These are phyloP conservation scores for Cladophialophora chaetospira DNA, from an alignment of 2,329 filamentous ascomycete genomes.

Conservation along the genomic window DNA sequence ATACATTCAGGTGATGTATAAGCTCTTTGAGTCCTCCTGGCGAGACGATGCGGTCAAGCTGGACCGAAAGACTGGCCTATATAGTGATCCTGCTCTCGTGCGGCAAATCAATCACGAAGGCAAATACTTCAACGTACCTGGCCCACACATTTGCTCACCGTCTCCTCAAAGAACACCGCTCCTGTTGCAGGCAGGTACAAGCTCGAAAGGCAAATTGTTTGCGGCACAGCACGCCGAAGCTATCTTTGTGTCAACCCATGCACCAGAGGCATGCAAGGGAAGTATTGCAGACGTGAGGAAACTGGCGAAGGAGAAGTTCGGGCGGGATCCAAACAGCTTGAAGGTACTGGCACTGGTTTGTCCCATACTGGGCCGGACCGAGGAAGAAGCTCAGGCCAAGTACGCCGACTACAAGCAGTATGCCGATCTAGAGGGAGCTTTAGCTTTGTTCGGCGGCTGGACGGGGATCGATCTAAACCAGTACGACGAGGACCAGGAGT, in stretches of 20 bases:
- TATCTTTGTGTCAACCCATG: conserved; percentile 60
- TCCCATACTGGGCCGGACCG: conserved; percentile 52
- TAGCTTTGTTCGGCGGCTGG: conserved; percentile 60
- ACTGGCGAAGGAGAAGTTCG: conserved; percentile 51
- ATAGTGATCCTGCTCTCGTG: conserved; percentile 60
- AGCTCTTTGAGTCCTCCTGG: conserved; percentile 60
- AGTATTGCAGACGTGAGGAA: conserved; percentile 53
- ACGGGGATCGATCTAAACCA: conserved; percentile 62
- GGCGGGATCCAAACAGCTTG: conserved; percentile 58
- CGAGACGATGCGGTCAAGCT: conserved; percentile 65
- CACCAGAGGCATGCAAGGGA: conserved; percentile 59
- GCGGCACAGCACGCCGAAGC: conserved; percentile 61
- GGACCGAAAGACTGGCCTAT: conserved; percentile 60
- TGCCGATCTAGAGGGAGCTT: conserved; percentile 54
- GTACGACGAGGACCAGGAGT: conserved; percentile 60
- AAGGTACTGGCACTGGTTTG: conserved; percentile 58
- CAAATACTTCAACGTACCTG: conserved; percentile 50
- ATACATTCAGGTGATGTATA: conserved; percentile 44
- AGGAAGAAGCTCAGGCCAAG: conserved; percentile 57
- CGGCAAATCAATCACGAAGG: conserved; percentile 67
- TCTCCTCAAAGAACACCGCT: conserved; percentile 60
- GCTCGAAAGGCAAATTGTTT: conserved; percentile 58
- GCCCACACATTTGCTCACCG: conserved; percentile 54
- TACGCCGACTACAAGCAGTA: conserved; percentile 54
- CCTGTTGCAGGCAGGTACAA: conserved; percentile 62